These are phyloP conservation scores for Cadophora luteo-olivacea DNA, from an alignment of 2,329 filamentous ascomycete genomes.

Conservation along the genomic window DNA sequence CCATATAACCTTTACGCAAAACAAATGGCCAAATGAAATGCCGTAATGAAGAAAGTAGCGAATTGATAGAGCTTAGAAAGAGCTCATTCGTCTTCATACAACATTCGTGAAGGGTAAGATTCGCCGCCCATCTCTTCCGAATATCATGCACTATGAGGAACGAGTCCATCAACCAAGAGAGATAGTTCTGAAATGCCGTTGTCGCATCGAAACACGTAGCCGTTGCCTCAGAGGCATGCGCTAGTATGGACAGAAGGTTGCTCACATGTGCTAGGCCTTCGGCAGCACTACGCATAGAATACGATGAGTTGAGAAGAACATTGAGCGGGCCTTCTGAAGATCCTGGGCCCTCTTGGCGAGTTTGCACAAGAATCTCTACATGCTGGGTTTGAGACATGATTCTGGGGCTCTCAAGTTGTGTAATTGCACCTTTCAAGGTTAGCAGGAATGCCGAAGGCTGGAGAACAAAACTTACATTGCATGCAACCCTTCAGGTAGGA, in stretches of 20 bases:
- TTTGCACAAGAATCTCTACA: constrained; percentile 35
- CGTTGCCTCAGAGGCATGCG: constrained; percentile 39
- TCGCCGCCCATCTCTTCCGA: constrained; percentile 32
- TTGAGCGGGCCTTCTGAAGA: constrained; percentile 19
- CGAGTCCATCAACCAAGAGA: constrained; percentile 44
- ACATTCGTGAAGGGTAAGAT: constrained; percentile 24
- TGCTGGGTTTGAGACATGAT: constrained; percentile 27
- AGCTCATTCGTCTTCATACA: constrained; percentile 23
- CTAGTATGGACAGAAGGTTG: constrained; percentile 41
- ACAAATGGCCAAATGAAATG: constrained; percentile 33
- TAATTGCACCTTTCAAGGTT: constrained; percentile 36
- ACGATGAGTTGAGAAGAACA: constrained; percentile 34
- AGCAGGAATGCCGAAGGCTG: neutral
- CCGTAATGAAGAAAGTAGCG: constrained; percentile 35
- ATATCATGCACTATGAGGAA: constrained; percentile 37
- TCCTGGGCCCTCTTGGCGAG: constrained; percentile 30
- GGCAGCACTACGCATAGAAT: constrained; percentile 34
- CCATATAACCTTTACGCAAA: constrained; percentile 42
- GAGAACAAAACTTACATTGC: constrained; percentile 35
- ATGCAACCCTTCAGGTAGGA: constrained; percentile 55
- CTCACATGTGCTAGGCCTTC: constrained; percentile 40
- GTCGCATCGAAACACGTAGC: constrained; percentile 38
- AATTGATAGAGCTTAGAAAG: constrained; percentile 34
- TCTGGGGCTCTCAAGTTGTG: constrained; percentile 34
- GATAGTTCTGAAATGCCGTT: constrained; percentile 43